Evolutionary conservation across 495 filamentous ascomycete species (phyloP).

Genomic region (Trichocladium antarcticum): DNA sequence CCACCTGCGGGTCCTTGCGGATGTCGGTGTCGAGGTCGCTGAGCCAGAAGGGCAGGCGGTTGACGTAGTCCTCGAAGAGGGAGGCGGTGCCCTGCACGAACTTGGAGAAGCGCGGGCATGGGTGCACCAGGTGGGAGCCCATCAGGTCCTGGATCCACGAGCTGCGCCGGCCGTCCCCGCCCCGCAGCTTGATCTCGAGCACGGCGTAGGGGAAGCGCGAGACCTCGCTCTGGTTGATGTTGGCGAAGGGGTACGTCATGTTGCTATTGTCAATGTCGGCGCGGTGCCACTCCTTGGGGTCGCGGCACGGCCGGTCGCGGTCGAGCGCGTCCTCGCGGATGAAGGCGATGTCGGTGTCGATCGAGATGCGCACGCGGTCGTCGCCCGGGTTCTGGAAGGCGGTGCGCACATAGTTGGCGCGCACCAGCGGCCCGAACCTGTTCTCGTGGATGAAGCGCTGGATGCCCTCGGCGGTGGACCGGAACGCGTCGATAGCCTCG

Average conservation of each 20-base stretch:
- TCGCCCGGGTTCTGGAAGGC: slow-evolving; percentile 95
- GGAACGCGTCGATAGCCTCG: slow-evolving; percentile 56
- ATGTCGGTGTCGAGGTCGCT: slow-evolving; percentile 84
- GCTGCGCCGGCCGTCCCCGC: slow-evolving; percentile 47
- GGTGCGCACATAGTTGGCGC: slow-evolving; percentile 87
- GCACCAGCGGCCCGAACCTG: slow-evolving; percentile 70
- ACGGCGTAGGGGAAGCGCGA: slow-evolving; percentile 84
- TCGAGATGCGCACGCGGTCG: slow-evolving; percentile 77
- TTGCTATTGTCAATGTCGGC: slow-evolving; percentile 70
- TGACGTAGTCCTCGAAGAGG: slow-evolving; percentile 91
- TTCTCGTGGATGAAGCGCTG: slow-evolving; percentile 69
- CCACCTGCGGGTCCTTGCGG: slow-evolving; percentile 76
- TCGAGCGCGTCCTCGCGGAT: slow-evolving; percentile 90
- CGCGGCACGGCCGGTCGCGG: slow-evolving; percentile 69
- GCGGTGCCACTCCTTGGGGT: slow-evolving; percentile 83
- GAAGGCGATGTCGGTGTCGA: slow-evolving; percentile 85
- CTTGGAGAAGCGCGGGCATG: slow-evolving; percentile 84
- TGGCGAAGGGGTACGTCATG: slow-evolving; percentile 76
- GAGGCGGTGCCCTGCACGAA: slow-evolving; percentile 88
- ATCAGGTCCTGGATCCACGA: slow-evolving; percentile 86
- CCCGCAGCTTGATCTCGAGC: slow-evolving; percentile 83
- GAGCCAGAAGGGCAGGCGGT: slow-evolving; percentile 93
- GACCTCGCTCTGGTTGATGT: slow-evolving; percentile 82
- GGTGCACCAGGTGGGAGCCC: slow-evolving; percentile 81
- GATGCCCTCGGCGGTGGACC: slow-evolving; percentile 61